These are phyloP conservation scores for Casaregolazyma lundiana DNA, from an alignment of 1,139 yeast genomes.

Conservation along the genomic window DNA sequence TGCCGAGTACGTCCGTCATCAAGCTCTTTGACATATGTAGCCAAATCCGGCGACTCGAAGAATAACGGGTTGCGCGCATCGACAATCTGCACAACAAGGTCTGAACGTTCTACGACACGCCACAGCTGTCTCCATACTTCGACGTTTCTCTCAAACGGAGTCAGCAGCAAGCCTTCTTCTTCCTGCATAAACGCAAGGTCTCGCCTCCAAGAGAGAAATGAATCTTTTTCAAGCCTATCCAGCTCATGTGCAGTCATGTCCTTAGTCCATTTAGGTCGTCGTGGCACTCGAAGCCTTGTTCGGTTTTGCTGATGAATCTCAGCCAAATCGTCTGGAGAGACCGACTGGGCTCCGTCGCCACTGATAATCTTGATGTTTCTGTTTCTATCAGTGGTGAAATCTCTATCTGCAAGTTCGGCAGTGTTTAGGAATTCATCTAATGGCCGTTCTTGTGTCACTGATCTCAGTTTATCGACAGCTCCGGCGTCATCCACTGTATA, in stretches of 20 bases:
- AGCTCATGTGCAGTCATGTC: slow-evolving; percentile 70
- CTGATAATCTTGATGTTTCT: slow-evolving; percentile 77
- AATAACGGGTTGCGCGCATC: slow-evolving; percentile 94
- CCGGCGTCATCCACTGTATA: slow-evolving; percentile 33
- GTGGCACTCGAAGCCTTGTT: slow-evolving; percentile 83
- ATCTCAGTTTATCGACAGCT: slow-evolving; percentile 71
- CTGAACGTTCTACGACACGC: slow-evolving; percentile 96
- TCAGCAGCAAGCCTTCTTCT: slow-evolving; percentile 66
- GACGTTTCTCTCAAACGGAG: slow-evolving; percentile 95
- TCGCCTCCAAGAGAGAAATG: slow-evolving; percentile 93
- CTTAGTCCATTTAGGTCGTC: slow-evolving; percentile 80
- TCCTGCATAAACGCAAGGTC: slow-evolving; percentile 82
- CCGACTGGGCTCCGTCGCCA: slow-evolving; percentile 31
- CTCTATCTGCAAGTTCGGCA: slow-evolving; percentile 93
- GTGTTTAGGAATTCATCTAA: slow-evolving; percentile 92
- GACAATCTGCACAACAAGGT: slow-evolving; percentile 91
- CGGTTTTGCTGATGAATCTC: slow-evolving; percentile 70
- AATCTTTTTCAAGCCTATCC: slow-evolving; percentile 82
- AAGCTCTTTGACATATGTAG: slow-evolving; percentile 70
- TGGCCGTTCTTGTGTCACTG: slow-evolving; percentile 92
- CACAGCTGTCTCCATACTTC: slow-evolving; percentile 99
- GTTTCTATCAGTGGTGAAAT: slow-evolving; percentile 86
- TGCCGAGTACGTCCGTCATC: slow-evolving; percentile 54
- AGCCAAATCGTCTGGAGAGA: slow-evolving; percentile 42
- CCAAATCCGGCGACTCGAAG: slow-evolving; percentile 87